Evolutionary conservation across 306 rosid genomes (phyloP).

Genomic region (Trichosanthes cucumerina): DNA sequence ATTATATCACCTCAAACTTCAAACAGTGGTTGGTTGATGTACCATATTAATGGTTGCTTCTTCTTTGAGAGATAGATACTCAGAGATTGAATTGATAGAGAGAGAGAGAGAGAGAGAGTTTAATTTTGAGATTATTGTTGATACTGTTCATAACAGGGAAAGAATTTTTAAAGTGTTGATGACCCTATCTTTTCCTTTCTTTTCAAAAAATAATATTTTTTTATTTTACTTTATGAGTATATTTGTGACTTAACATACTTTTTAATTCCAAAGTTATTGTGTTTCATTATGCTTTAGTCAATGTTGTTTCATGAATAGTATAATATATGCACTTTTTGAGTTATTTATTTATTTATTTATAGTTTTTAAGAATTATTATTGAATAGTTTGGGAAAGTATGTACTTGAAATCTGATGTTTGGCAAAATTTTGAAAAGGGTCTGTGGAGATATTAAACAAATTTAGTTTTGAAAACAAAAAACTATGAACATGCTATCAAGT

Average conservation of each 20-base stretch:
- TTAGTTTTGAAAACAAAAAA: background rate
- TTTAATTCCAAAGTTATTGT: background rate
- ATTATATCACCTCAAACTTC: background rate
- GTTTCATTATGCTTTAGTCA: background rate
- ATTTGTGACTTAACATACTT: background rate
- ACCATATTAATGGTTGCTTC: conserved; percentile 10
- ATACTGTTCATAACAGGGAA: background rate
- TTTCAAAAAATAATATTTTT: background rate
- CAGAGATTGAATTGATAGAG: background rate
- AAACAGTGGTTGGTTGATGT: background rate
- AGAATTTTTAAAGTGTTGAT: too few species aligned
- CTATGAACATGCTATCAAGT: background rate
- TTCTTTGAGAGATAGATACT: conserved; percentile 2
- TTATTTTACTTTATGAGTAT: background rate
- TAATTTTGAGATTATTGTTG: background rate
- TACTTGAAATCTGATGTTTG: too few species aligned
- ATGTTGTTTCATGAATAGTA: background rate
- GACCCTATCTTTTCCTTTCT: background rate
- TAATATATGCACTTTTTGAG: background rate
- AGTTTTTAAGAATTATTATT: too few species aligned
- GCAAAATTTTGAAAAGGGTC: too few species aligned
- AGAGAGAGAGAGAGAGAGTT: background rate
- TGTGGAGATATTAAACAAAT: background rate
- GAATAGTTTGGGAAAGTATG: too few species aligned
- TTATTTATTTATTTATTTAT: too few species aligned